Percentiles rank a stretch among this genome's conserved stretches.
Conservation (phyloP, 2,329 filamentous ascomycete genomes). For the Fusarium lyarnte region DNA sequence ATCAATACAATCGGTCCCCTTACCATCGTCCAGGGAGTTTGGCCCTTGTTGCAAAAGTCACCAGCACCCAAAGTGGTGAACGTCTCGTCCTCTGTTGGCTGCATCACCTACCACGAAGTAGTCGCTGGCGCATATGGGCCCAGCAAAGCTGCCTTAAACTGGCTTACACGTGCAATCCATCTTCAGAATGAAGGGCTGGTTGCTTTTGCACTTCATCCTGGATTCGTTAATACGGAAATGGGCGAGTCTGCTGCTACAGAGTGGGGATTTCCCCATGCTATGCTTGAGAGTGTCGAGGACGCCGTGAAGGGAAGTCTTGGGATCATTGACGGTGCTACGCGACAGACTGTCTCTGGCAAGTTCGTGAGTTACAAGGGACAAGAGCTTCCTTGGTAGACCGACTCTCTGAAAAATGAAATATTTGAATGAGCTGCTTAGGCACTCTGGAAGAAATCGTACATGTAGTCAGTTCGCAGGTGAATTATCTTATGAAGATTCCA, state of each 20-base stretch:
- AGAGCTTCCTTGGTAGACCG: constrained; percentile 40
- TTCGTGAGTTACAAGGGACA: constrained; percentile 47
- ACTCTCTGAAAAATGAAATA: background rate
- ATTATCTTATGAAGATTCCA: no score
- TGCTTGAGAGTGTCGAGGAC: constrained; percentile 45
- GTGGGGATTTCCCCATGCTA: constrained; percentile 43
- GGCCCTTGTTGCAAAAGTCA: constrained; percentile 48
- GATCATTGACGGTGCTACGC: constrained; percentile 50
- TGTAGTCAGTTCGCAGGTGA: background rate
- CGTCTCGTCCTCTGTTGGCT: constrained; percentile 49
- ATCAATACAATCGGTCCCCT: constrained; percentile 56
- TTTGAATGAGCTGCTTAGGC: background rate
- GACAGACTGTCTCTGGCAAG: constrained; percentile 47
- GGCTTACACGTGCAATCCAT: constrained; percentile 45
- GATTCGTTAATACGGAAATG: constrained; percentile 49
- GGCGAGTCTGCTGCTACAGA: constrained; percentile 46
- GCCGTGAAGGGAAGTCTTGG: constrained; percentile 47
- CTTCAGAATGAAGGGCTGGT: constrained; percentile 41
- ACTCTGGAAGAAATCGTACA: background rate
- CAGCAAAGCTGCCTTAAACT: constrained; percentile 50
- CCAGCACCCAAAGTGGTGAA: constrained; percentile 48
- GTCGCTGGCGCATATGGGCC: constrained; percentile 48
- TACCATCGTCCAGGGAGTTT: constrained; percentile 43
- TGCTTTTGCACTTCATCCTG: constrained; percentile 50
- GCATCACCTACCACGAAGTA: constrained; percentile 46